Base-by-base conservation (phyloP, 257 asterid species). In the Coffea eugenioides region DNA sequence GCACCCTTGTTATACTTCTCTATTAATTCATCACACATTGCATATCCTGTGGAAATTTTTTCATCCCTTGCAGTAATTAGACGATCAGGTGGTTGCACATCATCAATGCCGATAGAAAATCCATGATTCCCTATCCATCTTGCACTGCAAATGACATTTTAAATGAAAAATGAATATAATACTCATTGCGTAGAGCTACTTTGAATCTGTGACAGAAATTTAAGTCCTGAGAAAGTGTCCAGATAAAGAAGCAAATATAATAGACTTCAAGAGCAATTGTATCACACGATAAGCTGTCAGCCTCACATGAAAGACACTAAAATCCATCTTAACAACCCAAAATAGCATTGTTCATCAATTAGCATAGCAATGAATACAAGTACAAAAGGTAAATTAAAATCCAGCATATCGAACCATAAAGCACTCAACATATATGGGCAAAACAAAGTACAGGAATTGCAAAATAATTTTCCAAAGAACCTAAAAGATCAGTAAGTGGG, bases 111-210 rank as follows among this genome's bases (percentile, higher is more conserved):
- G 82, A 95, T 93, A 16, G 99, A 95, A 86, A 95, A 95, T 78
- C 99, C 99, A 87, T 93, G 99, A 83, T 95, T 91, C 85, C 99
- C 99, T 69, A 95, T 95, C 99, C 98, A 95, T 81, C 99, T 90
- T 74, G 99, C 98, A 88, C 99, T 95, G 84, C 67, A 80, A 31
- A 54, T 73, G 85, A 86, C 73, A 83, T 67, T 25, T 65, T 46
- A 49, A 51, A 36, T 25, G 43, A 25, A 77, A 54, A 18, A 77
- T 49, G 39, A 39, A 52, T 48, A 77, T 45, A 25, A 31, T 12
- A 39, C 18, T 49, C 71, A 31, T 31, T 31, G 36, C 6, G 54
- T 7, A 21, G 14, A 57, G 48, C 4, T 10, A 12, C 54, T 74
- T 36, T 10, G 3, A 25, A 66, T 54, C 39, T 34, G 13, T 41